These are phyloP conservation scores for Pterocarpus santalinus DNA, from an alignment of 306 rosid species.

Conservation along the genomic window DNA sequence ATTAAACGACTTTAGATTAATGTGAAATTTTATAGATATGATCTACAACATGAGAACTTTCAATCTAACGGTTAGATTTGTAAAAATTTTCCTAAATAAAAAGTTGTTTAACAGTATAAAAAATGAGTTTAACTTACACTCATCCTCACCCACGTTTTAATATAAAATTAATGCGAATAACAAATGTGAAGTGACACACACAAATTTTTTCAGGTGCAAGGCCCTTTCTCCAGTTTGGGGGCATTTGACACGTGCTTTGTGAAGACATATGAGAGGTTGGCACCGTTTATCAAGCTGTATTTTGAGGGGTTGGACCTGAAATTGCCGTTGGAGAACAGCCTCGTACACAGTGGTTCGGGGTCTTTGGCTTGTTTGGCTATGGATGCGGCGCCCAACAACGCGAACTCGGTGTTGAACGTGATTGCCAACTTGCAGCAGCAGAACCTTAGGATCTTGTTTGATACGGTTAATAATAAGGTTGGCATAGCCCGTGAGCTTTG, in stretches of 20 bases:
- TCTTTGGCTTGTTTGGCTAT: slow-evolving; percentile 76
- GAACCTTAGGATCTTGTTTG: background rate
- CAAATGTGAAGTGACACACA: no score
- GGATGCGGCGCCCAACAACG: slow-evolving; percentile 76
- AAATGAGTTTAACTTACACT: no score
- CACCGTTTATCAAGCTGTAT: slow-evolving; percentile 58
- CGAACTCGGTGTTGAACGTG: slow-evolving; percentile 44
- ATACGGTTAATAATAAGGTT: background rate
- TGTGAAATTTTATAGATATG: no score
- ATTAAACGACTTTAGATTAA: no score
- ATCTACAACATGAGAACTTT: no score
- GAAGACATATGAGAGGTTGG: slow-evolving; percentile 48
- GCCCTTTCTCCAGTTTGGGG: slow-evolving; percentile 61
- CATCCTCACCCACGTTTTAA: no score
- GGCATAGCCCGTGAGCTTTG: slow-evolving; percentile 10
- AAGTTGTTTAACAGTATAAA: no score
- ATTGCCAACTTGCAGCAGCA: background rate
- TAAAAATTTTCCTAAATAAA: no score
- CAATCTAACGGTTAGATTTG: no score
- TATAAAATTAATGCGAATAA: background rate
- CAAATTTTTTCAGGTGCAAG: slow-evolving; percentile 48
- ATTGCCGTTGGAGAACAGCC: slow-evolving; percentile 71
- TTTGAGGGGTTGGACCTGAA: slow-evolving; percentile 65
- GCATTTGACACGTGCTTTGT: slow-evolving; percentile 81
- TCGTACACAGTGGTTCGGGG: slow-evolving; percentile 75